Evolutionary conservation across 176 grass and related monocot species (phyloP).

Genomic region (Neostapfia colusana): DNA sequence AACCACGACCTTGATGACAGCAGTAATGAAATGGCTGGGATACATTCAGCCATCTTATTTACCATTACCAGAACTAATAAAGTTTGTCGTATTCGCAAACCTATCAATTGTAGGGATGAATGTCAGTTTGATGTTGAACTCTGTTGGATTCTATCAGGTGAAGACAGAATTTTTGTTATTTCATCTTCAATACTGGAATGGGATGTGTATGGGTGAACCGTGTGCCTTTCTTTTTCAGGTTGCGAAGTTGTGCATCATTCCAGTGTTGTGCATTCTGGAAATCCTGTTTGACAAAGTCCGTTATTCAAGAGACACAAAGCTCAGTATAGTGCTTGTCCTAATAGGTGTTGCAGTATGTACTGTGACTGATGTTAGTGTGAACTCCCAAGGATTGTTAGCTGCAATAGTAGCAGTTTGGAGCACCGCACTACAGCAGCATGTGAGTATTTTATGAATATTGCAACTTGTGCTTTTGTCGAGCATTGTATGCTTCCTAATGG

Average conservation of each 20-base stretch:
- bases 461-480: background rate
- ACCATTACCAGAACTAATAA: conserved; percentile 20
- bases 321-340: conserved; percentile 54
- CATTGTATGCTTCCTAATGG: background rate
- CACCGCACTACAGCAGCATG: conserved; percentile 46
- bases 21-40: conserved; percentile 1
- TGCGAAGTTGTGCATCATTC: conserved; percentile 50
- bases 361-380: conserved; percentile 45
- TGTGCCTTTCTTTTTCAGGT: conserved; percentile 32
- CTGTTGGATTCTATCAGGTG: conserved; percentile 42
- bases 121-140: conserved; percentile 24
- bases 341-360: conserved; percentile 36
- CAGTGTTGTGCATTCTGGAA: conserved; percentile 46
- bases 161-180: background rate
- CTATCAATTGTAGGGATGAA: conserved; percentile 12
- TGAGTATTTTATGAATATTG: conserved; percentile 16
- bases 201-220: background rate
- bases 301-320: conserved; percentile 46
- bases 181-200: background rate
- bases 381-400: conserved; percentile 34
- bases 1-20: background rate
- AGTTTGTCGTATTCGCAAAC: conserved; percentile 15
- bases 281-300: conserved; percentile 46
- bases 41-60: conserved; percentile 21
- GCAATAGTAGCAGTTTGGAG: conserved; percentile 21